These are phyloP conservation scores for Solanum stenotomum DNA, from an alignment of 257 asterid species.

Conservation along the genomic window DNA sequence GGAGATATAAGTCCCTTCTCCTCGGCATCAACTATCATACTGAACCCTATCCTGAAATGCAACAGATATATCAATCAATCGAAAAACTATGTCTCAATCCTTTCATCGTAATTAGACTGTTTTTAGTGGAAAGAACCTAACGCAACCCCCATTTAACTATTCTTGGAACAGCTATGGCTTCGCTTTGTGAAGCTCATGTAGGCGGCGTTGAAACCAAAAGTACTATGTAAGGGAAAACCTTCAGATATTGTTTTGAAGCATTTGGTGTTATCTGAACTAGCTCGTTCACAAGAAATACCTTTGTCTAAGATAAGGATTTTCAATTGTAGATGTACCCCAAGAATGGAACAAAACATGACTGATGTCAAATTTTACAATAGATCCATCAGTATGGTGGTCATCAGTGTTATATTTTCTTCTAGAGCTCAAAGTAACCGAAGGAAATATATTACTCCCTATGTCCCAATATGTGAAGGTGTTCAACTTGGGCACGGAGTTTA, in stretches of 20 bases:
- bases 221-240: not conserved
- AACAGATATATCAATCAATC: not conserved
- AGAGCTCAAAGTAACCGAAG: not conserved
- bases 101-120: not conserved
- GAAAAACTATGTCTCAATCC: not conserved
- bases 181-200: not conserved
- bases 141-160: not conserved
- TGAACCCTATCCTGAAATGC: conserved; percentile 79
- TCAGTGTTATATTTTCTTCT: not conserved
- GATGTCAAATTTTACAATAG: not conserved
- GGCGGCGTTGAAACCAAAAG: not conserved
- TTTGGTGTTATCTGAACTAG: not conserved
- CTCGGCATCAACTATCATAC: conserved; percentile 93
- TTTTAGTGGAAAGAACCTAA: not conserved
- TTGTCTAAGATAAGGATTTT: not conserved
- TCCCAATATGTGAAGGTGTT: not conserved
- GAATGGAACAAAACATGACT: not conserved
- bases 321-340: not conserved
- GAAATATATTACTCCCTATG: not conserved
- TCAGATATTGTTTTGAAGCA: not conserved
- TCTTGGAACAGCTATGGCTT: not conserved
- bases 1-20: conserved; percentile 82
- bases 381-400: not conserved
- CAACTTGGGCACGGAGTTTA: not conserved
- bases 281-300: not conserved